Evolutionary conservation across 495 filamentous ascomycete genomes (phyloP), one percentile per base, ranked within the genome.

Genomic region (Paragyromitra xinjiangensis): DNA sequence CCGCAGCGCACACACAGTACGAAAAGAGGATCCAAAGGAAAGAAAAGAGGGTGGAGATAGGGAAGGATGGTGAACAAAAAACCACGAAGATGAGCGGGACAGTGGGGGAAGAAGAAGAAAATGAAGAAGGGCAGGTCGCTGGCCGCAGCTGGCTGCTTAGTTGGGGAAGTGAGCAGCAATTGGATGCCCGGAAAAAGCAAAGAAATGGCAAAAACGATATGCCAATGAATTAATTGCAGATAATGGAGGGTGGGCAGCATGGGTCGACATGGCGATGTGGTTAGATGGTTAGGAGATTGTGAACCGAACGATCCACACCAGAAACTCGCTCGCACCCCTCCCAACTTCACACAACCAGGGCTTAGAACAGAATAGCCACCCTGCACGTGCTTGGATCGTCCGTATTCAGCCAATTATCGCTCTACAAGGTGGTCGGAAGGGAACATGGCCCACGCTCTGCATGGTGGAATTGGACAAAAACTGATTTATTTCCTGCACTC

Each of bases 1-100:
- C 67, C 79, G 74, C 73, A 82, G 79, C 80, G 79, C 80, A 78
- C 80, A 61, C 77, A 69, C 71, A 72, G 79, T 74, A 81, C 75
- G 68, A 82, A 78, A 81, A 79, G 80, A 81, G 70, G 80, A 81
- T 82, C 79, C 80, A 76, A 81, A 82, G 79, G 80, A 82, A 82
- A 69, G 75, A 79, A 82, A 82, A 79, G 80, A 82, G 79, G 79
- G 80, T 82, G 73, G 77, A 79, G 77, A 42, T 78, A 78, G 75
- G 67, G 75, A 78, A 78, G 76, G 77, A 78, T 75, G 75, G 79
- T 63, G 70, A 81, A 82, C 40, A 75, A 77, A 71, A 81, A 81
- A 81, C 79, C 79, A 78, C 69, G 80, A 81, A 42, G 63, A 77
- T 77, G 80, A 75, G 75, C 69, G 79, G 72, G 79, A 81, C 58